Evolutionary conservation across 148 eudicot species (phyloP).

Genomic region (Polygonum maritimum): DNA sequence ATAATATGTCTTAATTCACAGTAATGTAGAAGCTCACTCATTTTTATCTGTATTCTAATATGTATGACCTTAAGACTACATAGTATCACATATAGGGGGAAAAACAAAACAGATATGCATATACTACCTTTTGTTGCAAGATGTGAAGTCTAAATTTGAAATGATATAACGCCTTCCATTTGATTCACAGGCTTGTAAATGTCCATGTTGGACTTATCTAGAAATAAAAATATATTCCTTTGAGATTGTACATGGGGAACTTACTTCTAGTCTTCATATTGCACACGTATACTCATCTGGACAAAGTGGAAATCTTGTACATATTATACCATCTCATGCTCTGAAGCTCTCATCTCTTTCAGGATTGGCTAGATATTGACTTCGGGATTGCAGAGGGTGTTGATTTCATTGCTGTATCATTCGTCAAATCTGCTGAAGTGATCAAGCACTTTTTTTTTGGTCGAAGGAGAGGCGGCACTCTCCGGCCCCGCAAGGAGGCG

Average conservation of each 20-base stretch:
- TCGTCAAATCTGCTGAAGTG: slow-evolving; percentile 97
- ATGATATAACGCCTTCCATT: background rate
- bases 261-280: background rate
- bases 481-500: no score
- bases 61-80: background rate
- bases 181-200: background rate
- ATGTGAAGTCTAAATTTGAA: background rate
- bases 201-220: background rate
- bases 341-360: slow-evolving; percentile 18
- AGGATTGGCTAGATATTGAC: slow-evolving; percentile 99
- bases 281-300: background rate
- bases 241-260: background rate
- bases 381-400: slow-evolving; percentile 95
- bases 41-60: background rate
- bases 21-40: background rate
- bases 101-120: background rate
- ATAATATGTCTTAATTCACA: background rate
- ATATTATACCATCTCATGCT: slow-evolving; percentile 11
- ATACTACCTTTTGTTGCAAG: background rate
- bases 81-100: background rate
- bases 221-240: background rate
- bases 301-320: background rate
- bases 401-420: slow-evolving; percentile 88
- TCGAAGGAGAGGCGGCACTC: no score
- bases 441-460: slow-evolving; percentile 83